Base-by-base conservation (phyloP, 345 rosid genomes). In the Lumnitzera littorea region DNA sequence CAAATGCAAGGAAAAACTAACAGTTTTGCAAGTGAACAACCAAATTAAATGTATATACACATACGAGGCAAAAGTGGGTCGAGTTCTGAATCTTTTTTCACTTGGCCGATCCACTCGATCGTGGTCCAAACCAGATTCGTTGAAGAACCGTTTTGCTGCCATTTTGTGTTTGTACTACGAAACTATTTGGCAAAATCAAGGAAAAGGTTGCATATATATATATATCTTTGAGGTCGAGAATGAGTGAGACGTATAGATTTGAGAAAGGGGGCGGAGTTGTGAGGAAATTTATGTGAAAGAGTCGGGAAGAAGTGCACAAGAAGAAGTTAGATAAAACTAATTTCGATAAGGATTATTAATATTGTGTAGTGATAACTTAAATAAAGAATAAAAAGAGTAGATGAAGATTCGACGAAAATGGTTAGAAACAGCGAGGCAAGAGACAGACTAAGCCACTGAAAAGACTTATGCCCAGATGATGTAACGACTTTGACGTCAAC, bases 51-150 rank as follows among this genome's bases (percentile, higher is more conserved):
- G 20, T 20, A 20, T 20, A 1, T 36, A 27, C 2, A 69, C 91
- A 12, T 85, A 92, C 98, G 96, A 84, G 20, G 88, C 80, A 57
- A 89, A 66, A n/a, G 90, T 65, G 56, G 95, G 87, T 55, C 56
- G 60, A 24, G 73, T 47, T 72, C 78, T 80, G 49, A 68, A 63
- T 48, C 87, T 72, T 74, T 87, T 92, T 15, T 85, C 86, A 5
- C 70, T 49, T 2, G 78, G 85, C 10, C 74, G 74, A 20, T 78
- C 82, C 4, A 53, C 11, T 36, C 7, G 9, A 36, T 36, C 43
- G 1, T 36, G 63, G 62, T 85, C 78, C 17, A 67, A 58, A 27
- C 67, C 76, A 2, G 80, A 63, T 61, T 85, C 89, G 20, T 64
- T 60, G 11, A 57, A 53, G 29, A 70, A 65, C 55, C 96, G 75